Percentiles rank a stretch among this genome's conserved stretches.
Conservation (phyloP, 345 rosid species). For the Dimocarpus longan region DNA sequence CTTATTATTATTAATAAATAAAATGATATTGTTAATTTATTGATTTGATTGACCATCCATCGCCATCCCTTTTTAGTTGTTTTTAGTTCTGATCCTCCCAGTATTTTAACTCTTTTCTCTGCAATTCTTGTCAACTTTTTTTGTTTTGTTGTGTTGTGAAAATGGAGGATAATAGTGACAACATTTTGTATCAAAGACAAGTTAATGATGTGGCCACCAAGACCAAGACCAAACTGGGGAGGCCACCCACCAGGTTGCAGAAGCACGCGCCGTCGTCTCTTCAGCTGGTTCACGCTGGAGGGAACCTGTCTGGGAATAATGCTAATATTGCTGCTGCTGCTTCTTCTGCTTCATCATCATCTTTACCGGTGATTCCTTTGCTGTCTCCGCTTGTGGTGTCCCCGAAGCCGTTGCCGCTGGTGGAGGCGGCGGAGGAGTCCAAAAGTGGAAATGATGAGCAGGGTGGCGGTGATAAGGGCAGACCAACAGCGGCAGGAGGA, state of each 20-base stretch:
- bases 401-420: conserved; percentile 29
- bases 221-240: conserved; percentile 24
- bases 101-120: not conserved
- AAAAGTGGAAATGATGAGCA: not conserved
- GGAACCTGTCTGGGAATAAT: conserved; percentile 9
- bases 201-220: not conserved
- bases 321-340: not conserved
- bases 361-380: conserved; percentile 47
- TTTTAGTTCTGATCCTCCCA: too few relatives aligned
- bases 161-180: conserved; percentile 31
- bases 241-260: conserved; percentile 70
- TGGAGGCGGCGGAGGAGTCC: conserved; percentile 33
- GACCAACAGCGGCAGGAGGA: conserved; percentile 15
- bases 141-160: not conserved
- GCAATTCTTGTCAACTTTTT: not conserved
- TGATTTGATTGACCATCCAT: too few relatives aligned
- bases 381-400: conserved; percentile 51
- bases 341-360: not conserved
- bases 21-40: too few relatives aligned
- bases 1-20: not conserved
- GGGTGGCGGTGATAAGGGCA: not conserved
- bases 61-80: not conserved
- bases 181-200: conserved; percentile 31
- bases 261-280: conserved; percentile 53
- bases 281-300: conserved; percentile 15